Evolutionary conservation across 768 basidiomycete species (phyloP).

Genomic region (Scleroderma citrinum): DNA sequence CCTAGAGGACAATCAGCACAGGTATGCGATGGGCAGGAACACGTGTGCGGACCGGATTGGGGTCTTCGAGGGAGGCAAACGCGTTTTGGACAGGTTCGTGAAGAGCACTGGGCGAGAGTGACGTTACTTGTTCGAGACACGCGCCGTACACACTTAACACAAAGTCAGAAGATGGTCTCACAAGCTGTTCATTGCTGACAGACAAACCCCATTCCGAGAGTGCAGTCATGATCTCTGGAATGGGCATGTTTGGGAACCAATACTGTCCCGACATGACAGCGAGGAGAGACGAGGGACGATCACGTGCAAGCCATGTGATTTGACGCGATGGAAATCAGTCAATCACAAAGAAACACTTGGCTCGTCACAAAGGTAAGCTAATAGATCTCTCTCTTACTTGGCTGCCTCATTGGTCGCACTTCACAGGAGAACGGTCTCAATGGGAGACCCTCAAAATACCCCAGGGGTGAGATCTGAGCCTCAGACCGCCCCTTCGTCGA

Average conservation of each 20-base stretch:
- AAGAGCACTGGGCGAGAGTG: constrained; percentile 52
- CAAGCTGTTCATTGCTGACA: constrained; percentile 62
- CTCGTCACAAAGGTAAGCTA: too few relatives aligned
- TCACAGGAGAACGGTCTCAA: neutral
- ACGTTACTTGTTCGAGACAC: constrained; percentile 68
- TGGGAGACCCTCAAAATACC: constrained; percentile 29
- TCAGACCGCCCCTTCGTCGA: neutral
- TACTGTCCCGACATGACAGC: constrained; percentile 34
- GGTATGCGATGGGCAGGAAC: too few relatives aligned
- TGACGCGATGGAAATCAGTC: neutral
- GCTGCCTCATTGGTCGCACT: too few relatives aligned
- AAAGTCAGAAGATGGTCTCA: constrained; percentile 62
- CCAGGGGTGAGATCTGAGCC: constrained; percentile 15
- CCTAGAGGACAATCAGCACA: constrained; percentile 36
- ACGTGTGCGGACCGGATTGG: constrained; percentile 44
- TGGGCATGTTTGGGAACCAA: constrained; percentile 63
- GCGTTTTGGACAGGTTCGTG: constrained; percentile 53
- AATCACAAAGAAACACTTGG: too few relatives aligned
- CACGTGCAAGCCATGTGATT: constrained; percentile 17
- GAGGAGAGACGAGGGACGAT: too few relatives aligned
- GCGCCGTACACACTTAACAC: constrained; percentile 64
- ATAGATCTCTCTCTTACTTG: too few relatives aligned
- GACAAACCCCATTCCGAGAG: constrained; percentile 65
- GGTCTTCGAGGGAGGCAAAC: constrained; percentile 43
- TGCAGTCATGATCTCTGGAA: constrained; percentile 56